These are phyloP conservation scores for Elsinoe batatas DNA, from an alignment of 2,329 filamentous ascomycete genomes.

Conservation along the genomic window DNA sequence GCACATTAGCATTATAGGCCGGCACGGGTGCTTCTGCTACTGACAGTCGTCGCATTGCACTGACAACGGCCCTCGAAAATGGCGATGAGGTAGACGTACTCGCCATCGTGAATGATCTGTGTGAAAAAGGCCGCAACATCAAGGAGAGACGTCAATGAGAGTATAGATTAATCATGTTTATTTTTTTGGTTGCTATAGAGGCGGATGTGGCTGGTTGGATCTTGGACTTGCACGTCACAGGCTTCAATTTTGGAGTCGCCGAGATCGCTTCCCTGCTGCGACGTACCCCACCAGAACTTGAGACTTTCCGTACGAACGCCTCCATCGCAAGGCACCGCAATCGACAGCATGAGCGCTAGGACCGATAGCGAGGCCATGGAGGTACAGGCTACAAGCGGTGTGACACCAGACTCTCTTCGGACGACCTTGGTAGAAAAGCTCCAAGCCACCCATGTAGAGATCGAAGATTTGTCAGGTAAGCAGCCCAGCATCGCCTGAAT, in stretches of 20 bases:
- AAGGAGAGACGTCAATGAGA: background rate
- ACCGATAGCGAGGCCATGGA: constrained; percentile 38
- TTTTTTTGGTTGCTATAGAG: background rate
- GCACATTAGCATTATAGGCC: constrained; percentile 6
- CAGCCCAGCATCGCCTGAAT: background rate
- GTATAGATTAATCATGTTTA: background rate
- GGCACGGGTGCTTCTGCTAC: constrained; percentile 26
- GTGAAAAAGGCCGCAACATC: constrained; percentile 23
- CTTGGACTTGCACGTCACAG: background rate
- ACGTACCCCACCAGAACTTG: background rate
- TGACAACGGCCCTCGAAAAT: constrained; percentile 60
- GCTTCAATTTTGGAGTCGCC: background rate
- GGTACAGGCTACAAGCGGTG: constrained; percentile 41
- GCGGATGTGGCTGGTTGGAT: constrained; percentile 1
- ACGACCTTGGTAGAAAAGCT: constrained; percentile 60
- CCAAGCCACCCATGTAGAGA: constrained; percentile 68
- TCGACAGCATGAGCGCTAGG: constrained; percentile 32
- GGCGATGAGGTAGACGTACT: constrained; percentile 39
- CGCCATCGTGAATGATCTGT: constrained; percentile 32
- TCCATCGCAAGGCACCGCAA: background rate
- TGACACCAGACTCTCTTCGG: constrained; percentile 65
- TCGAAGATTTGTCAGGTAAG: constrained; percentile 86
- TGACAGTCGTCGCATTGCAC: constrained; percentile 69
- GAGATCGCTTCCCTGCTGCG: background rate
- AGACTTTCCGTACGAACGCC: background rate